Base-by-base conservation (phyloP, 139 green algal genomes). In the Coelastrella sp. region DNA sequence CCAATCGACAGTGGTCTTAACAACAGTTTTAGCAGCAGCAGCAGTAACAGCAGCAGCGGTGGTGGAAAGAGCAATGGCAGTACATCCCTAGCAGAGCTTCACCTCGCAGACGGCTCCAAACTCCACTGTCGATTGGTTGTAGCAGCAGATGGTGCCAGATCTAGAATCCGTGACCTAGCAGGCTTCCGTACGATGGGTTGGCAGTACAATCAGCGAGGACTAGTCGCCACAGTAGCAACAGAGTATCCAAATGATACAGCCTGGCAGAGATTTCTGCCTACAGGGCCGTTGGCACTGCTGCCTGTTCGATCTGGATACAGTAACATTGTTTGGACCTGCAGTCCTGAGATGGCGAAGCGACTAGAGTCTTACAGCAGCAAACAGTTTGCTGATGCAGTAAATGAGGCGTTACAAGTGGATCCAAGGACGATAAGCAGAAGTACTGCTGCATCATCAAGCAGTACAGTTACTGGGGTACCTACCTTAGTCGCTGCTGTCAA, bases 221-320 rank as follows among this genome's bases (percentile, higher is more conserved):
- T 98, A 8, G 93, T 96, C 27, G 94, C 92, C 0, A 96, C 93
- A 32, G 71, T 87, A 2, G 71, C 43, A 27, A 89, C 85, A 43
- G 53, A 32, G 8, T 23, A 11, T 15, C 79, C 88, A 35, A 90
- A 91, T 69, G 45, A 60, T 17, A 95, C 92, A 57, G 94, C 94
- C 3, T 96, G 90, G 90, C 94, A 97, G 90, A 89, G 93, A 25
- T 98, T 98, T 81, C 92, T 98, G 72, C 91, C 91, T 3, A 93
- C 89, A 15, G 95, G 94, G 8, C 94, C 93, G 0, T 74, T 98
- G 40, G 94, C 95, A 5, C 90, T 98, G 76, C 91, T 98, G 86
- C 95, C 95, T 11, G 89, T 94, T 17, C 67, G 92, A 1, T 88
- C 83, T 5, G 94, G 94, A 23, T 91, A 82, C 62, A 89, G 81